Conservation (phyloP, 352 stramenopile species). For the Phytophthora brassicae region DNA sequence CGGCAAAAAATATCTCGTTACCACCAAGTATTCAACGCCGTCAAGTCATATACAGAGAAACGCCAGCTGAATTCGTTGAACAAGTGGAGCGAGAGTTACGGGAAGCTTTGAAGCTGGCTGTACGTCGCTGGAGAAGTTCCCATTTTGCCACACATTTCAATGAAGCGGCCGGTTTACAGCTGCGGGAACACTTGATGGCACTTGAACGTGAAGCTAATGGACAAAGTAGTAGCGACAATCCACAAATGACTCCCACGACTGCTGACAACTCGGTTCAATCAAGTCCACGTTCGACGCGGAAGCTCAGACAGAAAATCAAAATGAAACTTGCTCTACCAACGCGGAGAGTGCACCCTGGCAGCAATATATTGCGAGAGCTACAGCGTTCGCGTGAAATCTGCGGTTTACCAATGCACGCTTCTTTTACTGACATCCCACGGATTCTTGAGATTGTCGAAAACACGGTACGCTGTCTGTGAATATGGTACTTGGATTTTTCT, state of each 20-base stretch:
- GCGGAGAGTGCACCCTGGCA: constrained; percentile 10
- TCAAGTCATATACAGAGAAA: constrained; percentile 62
- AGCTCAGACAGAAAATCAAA: constrained; percentile 27
- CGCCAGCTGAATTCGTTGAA: constrained; percentile 53
- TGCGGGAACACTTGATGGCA: constrained; percentile 67
- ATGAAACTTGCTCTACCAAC: constrained; percentile 26
- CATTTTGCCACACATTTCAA: constrained; percentile 88
- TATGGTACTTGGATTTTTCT: constrained; percentile 29
- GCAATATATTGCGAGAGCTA: constrained; percentile 32
- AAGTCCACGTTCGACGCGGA: constrained; percentile 17
- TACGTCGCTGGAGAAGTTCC: constrained; percentile 88
- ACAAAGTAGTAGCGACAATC: constrained; percentile 3
- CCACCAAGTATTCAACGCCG: constrained; percentile 47
- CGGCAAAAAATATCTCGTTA: constrained; percentile 19
- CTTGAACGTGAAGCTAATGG: constrained; percentile 54
- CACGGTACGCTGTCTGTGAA: constrained; percentile 47
- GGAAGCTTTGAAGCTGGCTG: constrained; percentile 81
- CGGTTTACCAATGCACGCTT: constrained; percentile 85
- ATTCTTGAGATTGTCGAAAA: constrained; percentile 84
- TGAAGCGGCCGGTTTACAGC: constrained; percentile 76
- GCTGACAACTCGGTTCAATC: constrained; percentile 5
- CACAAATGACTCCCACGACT: neutral
- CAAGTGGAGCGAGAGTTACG: constrained; percentile 79
- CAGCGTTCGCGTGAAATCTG: constrained; percentile 56
- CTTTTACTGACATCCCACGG: constrained; percentile 85